Conservation (phyloP, 1,284 basidiomycete genomes). For the Malassezia dermatis region DNA sequence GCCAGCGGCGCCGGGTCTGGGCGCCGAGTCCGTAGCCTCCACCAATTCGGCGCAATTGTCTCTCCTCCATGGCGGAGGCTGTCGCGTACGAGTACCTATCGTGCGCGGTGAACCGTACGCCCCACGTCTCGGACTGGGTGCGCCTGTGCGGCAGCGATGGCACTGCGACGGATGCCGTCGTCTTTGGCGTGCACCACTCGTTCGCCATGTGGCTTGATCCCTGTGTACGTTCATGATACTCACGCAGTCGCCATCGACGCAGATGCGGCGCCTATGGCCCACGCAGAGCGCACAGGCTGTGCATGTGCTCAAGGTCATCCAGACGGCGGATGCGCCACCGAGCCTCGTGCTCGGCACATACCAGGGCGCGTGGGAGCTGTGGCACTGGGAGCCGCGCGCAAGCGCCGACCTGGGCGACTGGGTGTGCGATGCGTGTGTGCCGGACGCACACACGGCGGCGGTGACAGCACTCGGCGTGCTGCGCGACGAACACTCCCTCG, state of each 20-base stretch:
- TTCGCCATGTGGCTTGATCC: slow-evolving; percentile 25
- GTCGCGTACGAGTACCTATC: slow-evolving; percentile 31
- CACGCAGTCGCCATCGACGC: neutral
- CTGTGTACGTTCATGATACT: neutral
- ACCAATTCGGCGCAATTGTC: neutral
- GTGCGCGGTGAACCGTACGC: slow-evolving; percentile 34
- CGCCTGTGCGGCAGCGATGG: slow-evolving; percentile 7
- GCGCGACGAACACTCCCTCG: slow-evolving; percentile 5
- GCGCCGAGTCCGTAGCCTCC: neutral
- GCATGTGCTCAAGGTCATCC: slow-evolving; percentile 11
- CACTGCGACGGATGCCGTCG: slow-evolving; percentile 14
- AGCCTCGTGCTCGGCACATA: slow-evolving; percentile 26
- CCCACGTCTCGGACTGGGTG: slow-evolving; percentile 38
- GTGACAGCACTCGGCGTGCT: slow-evolving; percentile 29
- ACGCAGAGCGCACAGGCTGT: neutral
- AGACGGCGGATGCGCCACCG: neutral
- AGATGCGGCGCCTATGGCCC: neutral
- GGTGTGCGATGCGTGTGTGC: slow-evolving; percentile 5
- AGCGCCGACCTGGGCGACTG: neutral
- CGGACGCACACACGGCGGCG: slow-evolving; percentile 23
- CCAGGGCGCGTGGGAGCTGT: slow-evolving; percentile 23
- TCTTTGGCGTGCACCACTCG: slow-evolving; percentile 34
- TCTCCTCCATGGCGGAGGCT: slow-evolving; percentile 16
- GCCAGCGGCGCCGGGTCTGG: slow-evolving; percentile 10
- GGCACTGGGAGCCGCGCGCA: slow-evolving; percentile 5